Percentiles rank a stretch among this genome's conserved stretches.
Evolutionary conservation across 2,329 filamentous ascomycete genomes (phyloP).

Genomic region (Coniochaeta ligniaria): DNA sequence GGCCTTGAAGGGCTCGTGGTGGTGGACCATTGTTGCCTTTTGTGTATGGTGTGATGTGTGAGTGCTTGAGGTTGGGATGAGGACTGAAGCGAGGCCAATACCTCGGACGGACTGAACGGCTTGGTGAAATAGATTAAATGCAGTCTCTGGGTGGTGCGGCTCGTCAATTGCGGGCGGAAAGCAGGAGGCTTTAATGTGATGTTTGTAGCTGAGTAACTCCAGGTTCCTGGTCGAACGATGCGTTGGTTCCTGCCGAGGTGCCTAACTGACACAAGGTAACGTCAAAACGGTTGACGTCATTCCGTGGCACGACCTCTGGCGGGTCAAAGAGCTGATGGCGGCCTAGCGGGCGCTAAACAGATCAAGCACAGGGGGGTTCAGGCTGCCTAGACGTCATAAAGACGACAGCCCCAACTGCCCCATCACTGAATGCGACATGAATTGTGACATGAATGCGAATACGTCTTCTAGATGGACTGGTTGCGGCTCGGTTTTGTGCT

Average conservation of each 20-base stretch:
- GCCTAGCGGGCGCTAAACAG: background rate
- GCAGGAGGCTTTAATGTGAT: background rate
- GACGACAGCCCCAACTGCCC: background rate
- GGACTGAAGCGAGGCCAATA: background rate
- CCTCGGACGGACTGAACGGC: background rate
- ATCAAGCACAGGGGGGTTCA: background rate
- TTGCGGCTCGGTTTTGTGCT: background rate
- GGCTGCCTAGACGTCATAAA: background rate
- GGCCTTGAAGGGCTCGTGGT: slow-evolving; percentile 16
- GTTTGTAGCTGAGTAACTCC: background rate
- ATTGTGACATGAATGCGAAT: background rate
- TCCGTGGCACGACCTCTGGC: background rate
- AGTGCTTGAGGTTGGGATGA: too few species aligned
- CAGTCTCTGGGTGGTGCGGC: background rate
- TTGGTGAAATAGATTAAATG: background rate
- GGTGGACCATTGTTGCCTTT: slow-evolving; percentile 7
- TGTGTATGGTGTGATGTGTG: background rate
- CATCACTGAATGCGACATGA: background rate
- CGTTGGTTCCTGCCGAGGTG: background rate
- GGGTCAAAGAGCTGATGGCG: background rate
- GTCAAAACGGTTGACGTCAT: slow-evolving; percentile 1
- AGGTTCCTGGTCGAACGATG: background rate
- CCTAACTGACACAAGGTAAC: background rate
- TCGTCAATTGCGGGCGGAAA: background rate
- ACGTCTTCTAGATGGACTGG: background rate